Conservation (phyloP, 2,329 filamentous ascomycete genomes). For the Paecilomyces formosus region DNA sequence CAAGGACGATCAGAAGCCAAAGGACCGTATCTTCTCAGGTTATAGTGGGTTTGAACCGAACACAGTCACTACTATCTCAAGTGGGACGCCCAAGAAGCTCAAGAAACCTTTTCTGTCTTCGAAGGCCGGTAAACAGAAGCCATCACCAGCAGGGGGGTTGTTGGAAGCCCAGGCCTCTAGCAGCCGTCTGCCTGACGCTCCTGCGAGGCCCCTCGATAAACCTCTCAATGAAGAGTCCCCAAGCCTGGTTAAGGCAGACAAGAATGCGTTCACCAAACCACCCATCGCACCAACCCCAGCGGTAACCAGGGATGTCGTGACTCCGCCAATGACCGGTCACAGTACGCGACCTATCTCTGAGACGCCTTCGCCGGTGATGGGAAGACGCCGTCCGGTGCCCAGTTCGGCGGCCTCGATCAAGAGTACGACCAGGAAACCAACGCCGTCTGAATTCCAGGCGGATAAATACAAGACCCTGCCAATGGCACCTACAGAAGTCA, state of each 20-base stretch:
- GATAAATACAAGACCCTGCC: slow-evolving; percentile 50
- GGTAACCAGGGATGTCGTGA: background rate
- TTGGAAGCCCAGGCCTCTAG: background rate
- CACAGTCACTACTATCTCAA: slow-evolving; percentile 26
- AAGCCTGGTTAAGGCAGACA: background rate
- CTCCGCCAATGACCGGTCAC: slow-evolving; percentile 15
- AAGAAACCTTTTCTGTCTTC: background rate
- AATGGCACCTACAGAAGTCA: slow-evolving; percentile 53
- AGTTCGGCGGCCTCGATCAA: slow-evolving; percentile 22
- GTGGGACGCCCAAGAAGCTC: slow-evolving; percentile 1
- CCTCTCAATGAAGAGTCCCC: background rate
- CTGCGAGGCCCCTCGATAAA: background rate
- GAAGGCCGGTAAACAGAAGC: background rate
- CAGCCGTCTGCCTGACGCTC: background rate
- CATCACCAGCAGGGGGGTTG: background rate
- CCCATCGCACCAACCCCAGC: background rate
- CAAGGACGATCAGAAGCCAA: background rate
- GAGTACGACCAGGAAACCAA: slow-evolving; percentile 34
- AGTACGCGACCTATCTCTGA: slow-evolving; percentile 25
- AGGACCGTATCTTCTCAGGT: background rate
- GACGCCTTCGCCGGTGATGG: slow-evolving; percentile 29
- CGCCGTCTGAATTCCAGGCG: slow-evolving; percentile 22
- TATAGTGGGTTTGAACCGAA: slow-evolving; percentile 15
- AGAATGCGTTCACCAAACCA: background rate
- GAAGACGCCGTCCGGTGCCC: slow-evolving; percentile 32